Base-by-base conservation (phyloP, 148 eudicot genomes). In the Camellia sinensis region DNA sequence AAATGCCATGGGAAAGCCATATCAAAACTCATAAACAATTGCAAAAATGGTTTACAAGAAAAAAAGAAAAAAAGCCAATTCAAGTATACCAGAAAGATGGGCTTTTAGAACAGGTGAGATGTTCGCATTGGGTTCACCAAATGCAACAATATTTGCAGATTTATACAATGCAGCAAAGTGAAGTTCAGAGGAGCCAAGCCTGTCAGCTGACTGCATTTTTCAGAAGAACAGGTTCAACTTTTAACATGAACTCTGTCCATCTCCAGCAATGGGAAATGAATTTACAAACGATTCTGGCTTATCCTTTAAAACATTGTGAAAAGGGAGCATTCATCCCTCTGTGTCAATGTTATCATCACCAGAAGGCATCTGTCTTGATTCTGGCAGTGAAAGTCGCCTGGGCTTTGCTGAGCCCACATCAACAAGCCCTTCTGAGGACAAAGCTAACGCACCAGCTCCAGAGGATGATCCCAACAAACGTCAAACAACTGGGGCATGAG, bases 381-480 rank as follows among this genome's bases (percentile, higher is more conserved):
- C 97, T 75, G 94, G 79, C 66, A 91, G 77, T 18, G 97, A 88
- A 50, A 90, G 89, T 77, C 93, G 88, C 72, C 91, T 85, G 60
- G 82, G 81, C 71, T 82, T 82, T 56, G 87, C 84, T 40, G 94
- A 63, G 73, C 83, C 84, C n/a, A 80, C 62, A 77, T 89, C 92
- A 59, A 77, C 83, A 44, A 87, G 86, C 21, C 89, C 90, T 80
- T 87, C 92, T 71, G 90, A 77, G 14, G 89, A 74, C 83, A 85
- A 77, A 37, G 74, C 78, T 81, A 87, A 60, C 19, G 81, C 82
- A 80, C 84, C 89, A 22, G 87, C 21, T 81, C 86, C 87, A 12
- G 97, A 84, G 44, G 97, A 89, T 62, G 98, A 90, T 21, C 90
- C 94, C 78, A 91, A 87, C n/a, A 87, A 88, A 70, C 92, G 90